phyloP scores from a whole-genome alignment of 2,329 filamentous ascomycete genomes.

The Trematosphaeria pertusa region DNA sequence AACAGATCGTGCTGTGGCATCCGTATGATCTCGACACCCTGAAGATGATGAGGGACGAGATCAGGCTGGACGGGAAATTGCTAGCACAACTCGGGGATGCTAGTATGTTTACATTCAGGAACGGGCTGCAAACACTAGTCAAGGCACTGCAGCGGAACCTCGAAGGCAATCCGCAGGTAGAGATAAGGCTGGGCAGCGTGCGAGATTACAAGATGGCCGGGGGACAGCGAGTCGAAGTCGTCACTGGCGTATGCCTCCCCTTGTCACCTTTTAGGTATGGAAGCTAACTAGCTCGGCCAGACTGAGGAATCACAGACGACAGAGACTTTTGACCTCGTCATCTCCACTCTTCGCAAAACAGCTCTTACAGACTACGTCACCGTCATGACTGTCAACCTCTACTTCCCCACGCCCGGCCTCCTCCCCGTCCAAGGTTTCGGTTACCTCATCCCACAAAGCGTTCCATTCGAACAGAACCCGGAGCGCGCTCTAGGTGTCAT shows the following conservation, averaged over 20 bases:
- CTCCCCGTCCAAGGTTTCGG: conserved; percentile 79
- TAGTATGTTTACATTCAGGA: conserved; percentile 53
- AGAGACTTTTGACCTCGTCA: conserved; percentile 36
- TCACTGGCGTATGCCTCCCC: conserved; percentile 28
- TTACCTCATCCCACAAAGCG: conserved; percentile 83
- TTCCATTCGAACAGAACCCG: conserved; percentile 75
- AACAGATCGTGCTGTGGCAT: conserved; percentile 19
- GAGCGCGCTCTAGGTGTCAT: conserved; percentile 88
- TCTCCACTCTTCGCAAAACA: conserved; percentile 50
- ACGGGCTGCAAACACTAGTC: conserved; percentile 51
- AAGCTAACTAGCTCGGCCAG: conserved; percentile 24
- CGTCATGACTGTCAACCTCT: conserved; percentile 93
- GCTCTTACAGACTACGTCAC: conserved; percentile 70
- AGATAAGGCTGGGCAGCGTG: conserved; percentile 47
- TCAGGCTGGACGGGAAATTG: conserved; percentile 43
- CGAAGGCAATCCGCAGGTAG: conserved; percentile 47
- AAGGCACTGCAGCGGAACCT: conserved; percentile 46
- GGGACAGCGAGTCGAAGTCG: conserved; percentile 30
- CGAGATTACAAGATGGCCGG: conserved; percentile 23
- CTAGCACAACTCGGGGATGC: conserved; percentile 37
- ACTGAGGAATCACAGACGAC: conserved; percentile 17
- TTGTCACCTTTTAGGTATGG: background rate
- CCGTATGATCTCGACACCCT: conserved; percentile 29
- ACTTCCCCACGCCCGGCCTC: conserved; percentile 71
- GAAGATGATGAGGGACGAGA: conserved; percentile 42